Conservation (phyloP, 805 yeast species). For the Sugiyamaella mastotermitis region DNA sequence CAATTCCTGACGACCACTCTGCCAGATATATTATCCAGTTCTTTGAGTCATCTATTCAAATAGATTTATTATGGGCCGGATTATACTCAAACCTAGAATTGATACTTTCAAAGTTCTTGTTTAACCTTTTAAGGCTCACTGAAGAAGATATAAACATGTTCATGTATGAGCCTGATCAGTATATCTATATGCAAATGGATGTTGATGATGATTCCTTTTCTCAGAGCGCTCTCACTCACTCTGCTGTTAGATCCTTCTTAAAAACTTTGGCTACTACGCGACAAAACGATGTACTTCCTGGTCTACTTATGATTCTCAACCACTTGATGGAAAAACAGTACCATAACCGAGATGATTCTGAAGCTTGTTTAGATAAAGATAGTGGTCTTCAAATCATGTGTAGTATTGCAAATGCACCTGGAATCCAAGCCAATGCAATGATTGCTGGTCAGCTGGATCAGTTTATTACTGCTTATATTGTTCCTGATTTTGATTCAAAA, state of each 20-base stretch:
- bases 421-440: constrained; percentile 48
- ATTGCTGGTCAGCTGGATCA: constrained; percentile 45
- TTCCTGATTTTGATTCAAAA: constrained; percentile 62
- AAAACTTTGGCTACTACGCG: constrained; percentile 6
- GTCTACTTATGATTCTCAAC: constrained; percentile 8
- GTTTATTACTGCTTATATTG: constrained; percentile 53
- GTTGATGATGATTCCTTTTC: constrained; percentile 63
- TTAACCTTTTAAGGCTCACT: constrained; percentile 34
- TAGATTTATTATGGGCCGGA: constrained; percentile 12
- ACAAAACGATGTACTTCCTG: constrained; percentile 6
- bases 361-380: constrained; percentile 62
- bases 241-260: constrained; percentile 5
- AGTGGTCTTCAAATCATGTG: constrained; percentile 75
- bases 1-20: neutral
- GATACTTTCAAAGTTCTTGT: constrained; percentile 8
- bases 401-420: constrained; percentile 36
- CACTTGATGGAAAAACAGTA: constrained; percentile 8
- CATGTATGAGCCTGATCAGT: constrained; percentile 83
- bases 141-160: constrained; percentile 63
- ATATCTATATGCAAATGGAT: constrained; percentile 60
- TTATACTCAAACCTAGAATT: constrained; percentile 7
- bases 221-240: constrained; percentile 26
- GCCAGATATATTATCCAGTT: constrained; percentile 7
- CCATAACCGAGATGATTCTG: constrained; percentile 35
- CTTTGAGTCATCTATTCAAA: constrained; percentile 7